Evolutionary conservation across 192 early-diverging fungal species (phyloP), one percentile per base, ranked within the genome.

Genomic region (Coemansia sp.): DNA sequence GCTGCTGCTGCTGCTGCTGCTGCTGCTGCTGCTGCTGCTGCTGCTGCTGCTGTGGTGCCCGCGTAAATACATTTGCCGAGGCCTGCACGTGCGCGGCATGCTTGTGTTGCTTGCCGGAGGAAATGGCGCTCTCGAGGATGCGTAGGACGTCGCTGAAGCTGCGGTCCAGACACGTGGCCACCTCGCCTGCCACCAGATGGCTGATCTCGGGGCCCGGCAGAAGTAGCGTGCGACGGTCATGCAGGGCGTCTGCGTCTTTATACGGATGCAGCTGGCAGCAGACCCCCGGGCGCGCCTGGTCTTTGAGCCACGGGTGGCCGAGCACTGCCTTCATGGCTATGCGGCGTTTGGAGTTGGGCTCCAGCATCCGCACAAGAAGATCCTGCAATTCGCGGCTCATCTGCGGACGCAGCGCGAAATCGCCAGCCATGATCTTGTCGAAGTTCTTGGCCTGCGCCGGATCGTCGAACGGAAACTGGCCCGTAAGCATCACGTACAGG

Each of bases 401-500:
- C 39, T 35, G 34, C 3, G 69, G 33, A 6, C 68, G 83, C 8
- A 88, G 68, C 2, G 77, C 55, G 48, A 88, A 83, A 32, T 87
- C 86, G 43, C 83, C 75, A 3, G 75, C 78, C 73, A 85, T 76
- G 51, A 88, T 90, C n/a, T 85, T 81, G 62, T 88, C 85, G 61
- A 76, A 86, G 65, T 85, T 84, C 39, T 78, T 68, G 28, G 70
- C 64, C 62, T 80, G 75, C 36, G 78, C 74, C 0, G 80, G 81
- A 32, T 86, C 85, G 7, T 80, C 85, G 57, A 83, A 95, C 79
- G 71, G 94, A 83, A 75, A 91, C 73, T 64, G 88, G 61, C 65
- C 92, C 71, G 74, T 89, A 81, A 93, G 89, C 81, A 97, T 88
- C 43, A 94, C 91, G 72, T 95, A 98, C 28, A 98, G 75, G 11